Conservation (phyloP, 306 rosid genomes). For the Trifolium repens region DNA sequence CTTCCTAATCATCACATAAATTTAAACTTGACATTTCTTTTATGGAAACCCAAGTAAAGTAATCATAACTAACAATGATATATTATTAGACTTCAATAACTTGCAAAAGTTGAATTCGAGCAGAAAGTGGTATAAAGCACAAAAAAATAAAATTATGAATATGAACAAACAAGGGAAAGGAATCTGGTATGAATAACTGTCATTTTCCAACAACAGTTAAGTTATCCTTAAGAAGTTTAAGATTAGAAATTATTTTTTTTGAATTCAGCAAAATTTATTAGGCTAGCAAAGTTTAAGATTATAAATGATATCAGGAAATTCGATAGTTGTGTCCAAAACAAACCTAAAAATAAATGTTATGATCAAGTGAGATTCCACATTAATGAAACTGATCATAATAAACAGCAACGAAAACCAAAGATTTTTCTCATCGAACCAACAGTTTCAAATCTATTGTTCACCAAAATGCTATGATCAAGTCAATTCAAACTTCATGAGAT, state of each 20-base stretch:
- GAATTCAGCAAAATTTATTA: no score
- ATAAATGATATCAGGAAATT: constrained; percentile 34
- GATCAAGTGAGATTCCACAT: no score
- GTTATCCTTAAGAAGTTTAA: constrained; percentile 12
- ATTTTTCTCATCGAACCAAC: constrained; percentile 7
- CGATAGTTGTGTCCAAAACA: constrained; percentile 11
- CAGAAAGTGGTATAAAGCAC: constrained; percentile 4
- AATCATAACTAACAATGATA: constrained; percentile 27
- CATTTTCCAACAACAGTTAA: constrained; percentile 14
- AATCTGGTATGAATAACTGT: background rate
- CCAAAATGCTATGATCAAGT: constrained; percentile 18
- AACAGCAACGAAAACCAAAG: constrained; percentile 16
- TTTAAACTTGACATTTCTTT: constrained; percentile 2
- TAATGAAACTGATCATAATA: constrained; percentile 30
- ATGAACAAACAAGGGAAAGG: background rate
- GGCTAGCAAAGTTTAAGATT: constrained; percentile 29
- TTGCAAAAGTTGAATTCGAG: constrained; percentile 4
- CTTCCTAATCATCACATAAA: constrained; percentile 27
- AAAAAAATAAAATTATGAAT: background rate
- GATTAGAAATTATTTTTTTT: no score
- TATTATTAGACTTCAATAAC: constrained; percentile 25
- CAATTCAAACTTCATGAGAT: constrained; percentile 13
- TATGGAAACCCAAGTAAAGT: constrained; percentile 3
- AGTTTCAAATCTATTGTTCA: constrained; percentile 3
- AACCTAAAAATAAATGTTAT: constrained; percentile 9